Conservation (phyloP, 306 rosid genomes). For the Rubus idaeus region DNA sequence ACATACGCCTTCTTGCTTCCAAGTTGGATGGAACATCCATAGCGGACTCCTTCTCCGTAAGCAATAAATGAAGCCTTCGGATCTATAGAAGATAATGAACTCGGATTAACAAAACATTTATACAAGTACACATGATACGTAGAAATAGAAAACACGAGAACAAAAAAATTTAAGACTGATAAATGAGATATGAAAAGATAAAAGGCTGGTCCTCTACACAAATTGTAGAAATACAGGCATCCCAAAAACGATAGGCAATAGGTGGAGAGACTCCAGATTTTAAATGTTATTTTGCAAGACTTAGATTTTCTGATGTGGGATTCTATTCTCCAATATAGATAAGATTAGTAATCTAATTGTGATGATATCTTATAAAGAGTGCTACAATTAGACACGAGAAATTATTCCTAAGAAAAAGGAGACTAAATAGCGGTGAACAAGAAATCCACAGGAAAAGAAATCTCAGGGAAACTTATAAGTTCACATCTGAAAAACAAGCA, state of each 20-base stretch:
- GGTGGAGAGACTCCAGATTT: not conserved
- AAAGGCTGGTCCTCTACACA: not conserved
- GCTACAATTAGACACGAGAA: not conserved
- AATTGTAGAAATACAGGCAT: not conserved
- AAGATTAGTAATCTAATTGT: not conserved
- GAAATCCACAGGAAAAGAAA: not conserved
- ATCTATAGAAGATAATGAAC: slow-evolving; percentile 52
- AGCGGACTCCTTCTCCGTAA: slow-evolving; percentile 94
- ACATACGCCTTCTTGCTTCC: slow-evolving; percentile 93
- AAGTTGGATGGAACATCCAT: slow-evolving; percentile 96
- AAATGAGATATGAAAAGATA: slow-evolving; percentile 2
- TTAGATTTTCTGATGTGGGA: not conserved
- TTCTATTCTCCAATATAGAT: not conserved
- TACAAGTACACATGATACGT: not conserved
- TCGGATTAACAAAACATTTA: slow-evolving; percentile 12
- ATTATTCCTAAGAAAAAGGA: not conserved
- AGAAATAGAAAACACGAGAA: not conserved
- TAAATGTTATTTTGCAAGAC: not conserved
- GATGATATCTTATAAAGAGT: not conserved
- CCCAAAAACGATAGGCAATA: not conserved
- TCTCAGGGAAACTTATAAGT: not conserved
- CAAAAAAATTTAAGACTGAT: not conserved
- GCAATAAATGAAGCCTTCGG: slow-evolving; percentile 81
- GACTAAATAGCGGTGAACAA: not conserved
- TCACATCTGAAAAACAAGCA: not conserved